Conservation (phyloP, 306 rosid species). For the Corylus avellana region DNA sequence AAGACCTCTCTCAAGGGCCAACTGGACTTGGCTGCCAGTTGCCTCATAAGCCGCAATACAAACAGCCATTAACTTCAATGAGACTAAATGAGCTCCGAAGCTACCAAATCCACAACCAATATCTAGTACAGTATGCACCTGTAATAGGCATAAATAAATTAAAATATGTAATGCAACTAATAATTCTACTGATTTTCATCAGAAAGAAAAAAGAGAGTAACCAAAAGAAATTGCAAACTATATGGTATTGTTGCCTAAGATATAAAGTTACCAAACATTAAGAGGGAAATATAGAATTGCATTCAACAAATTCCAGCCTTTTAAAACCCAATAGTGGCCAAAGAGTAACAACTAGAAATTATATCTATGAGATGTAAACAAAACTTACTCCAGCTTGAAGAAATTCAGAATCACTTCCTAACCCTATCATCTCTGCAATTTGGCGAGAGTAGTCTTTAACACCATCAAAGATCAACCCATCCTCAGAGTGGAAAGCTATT, state of each 20-base stretch:
- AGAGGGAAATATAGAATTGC: background rate
- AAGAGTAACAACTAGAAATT: conserved; percentile 5
- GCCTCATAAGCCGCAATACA: conserved; percentile 94
- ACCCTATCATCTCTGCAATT: conserved; percentile 93
- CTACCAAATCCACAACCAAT: conserved; percentile 98
- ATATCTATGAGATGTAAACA: conserved; percentile 1
- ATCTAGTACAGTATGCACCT: conserved; percentile 83
- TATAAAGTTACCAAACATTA: background rate
- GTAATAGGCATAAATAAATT: conserved; percentile 39
- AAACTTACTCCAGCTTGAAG: conserved; percentile 85
- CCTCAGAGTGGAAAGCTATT: conserved; percentile 95
- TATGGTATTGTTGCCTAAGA: background rate
- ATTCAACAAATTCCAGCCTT: conserved; percentile 12
- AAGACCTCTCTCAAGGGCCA: conserved; percentile 99
- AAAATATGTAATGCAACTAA: conserved; percentile 5
- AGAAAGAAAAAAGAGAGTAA: conserved; percentile 8
- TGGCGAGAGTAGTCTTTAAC: conserved; percentile 95
- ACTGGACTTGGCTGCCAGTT: conserved; percentile 98
- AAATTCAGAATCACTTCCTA: conserved; percentile 78
- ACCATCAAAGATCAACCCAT: conserved; percentile 76
- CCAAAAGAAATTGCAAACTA: conserved; percentile 17
- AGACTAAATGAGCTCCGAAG: conserved; percentile 91
- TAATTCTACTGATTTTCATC: conserved; percentile 12
- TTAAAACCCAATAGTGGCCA: conserved; percentile 22
- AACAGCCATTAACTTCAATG: conserved; percentile 79